Base-by-base conservation (phyloP, 306 rosid species). In the Astragalus membranaceus region DNA sequence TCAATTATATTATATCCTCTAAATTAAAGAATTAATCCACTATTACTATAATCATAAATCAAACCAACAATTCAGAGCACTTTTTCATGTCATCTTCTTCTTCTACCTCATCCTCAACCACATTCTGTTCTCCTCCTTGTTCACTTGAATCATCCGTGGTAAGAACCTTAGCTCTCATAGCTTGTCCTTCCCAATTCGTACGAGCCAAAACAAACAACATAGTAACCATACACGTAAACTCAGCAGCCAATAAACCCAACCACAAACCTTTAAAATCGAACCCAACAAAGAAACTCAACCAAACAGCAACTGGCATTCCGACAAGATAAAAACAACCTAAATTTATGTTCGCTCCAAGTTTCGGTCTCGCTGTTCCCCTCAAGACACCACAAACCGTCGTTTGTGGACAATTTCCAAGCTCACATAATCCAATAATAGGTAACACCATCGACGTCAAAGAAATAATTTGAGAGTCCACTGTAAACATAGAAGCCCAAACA, bases 351-450 rank as follows among this genome's bases (percentile, higher is more conserved):
- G 98, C 98, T 1, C 97, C 98, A 52, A 94, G 42, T 39, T 82
- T 87, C 1, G 98, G 97, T 80, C 94, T 77, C 0, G 98, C 98
- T 0, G 92, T 84, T 20, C 98, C 98, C 13, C 98, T 79, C 79
- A 94, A 43, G n/a, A 88, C 97, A 0, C 98, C 98, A 16, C 98
- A 94, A 6, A 84, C 85, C 0, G 97, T 88, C 3, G 98, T 94
- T 29, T 94, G 98, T 0, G 98, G 98, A 54, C 97, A 94, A 49
- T 94, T 94, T 14, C 98, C 98, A 0, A 94, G 87, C 75, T 94
- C 97, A 30, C 97, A 94, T 0, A 94, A 79, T 4, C 98, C 98
- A 4, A 90, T 85, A 1, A 94, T 87, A 0, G 98, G 97, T 68
- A 94, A 69, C 4, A 94, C 92, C 77, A 71, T 53, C 0, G 92